Evolutionary conservation across 2,329 filamentous ascomycete genomes (phyloP).

Genomic region (Clonostachys byssicola): DNA sequence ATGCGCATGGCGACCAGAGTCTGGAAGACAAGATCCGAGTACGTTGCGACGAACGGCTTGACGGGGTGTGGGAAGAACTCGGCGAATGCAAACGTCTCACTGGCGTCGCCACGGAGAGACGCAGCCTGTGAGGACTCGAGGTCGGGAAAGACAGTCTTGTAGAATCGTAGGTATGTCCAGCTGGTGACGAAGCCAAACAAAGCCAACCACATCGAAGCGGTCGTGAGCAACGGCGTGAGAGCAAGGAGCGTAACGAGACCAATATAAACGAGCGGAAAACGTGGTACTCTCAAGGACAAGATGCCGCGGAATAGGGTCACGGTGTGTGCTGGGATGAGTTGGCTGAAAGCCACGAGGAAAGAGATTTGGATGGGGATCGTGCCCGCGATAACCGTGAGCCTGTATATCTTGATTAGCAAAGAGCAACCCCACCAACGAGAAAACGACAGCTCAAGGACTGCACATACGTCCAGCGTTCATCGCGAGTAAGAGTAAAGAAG

Average conservation of each 20-base stretch:
- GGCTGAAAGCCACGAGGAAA: conserved; percentile 96
- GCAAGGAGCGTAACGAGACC: conserved; percentile 64
- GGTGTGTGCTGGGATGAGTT: conserved; percentile 94
- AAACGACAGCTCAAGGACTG: background rate
- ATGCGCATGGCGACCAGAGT: conserved; percentile 71
- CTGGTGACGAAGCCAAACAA: conserved; percentile 79
- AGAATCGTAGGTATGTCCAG: conserved; percentile 97
- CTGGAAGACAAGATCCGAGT: conserved; percentile 73
- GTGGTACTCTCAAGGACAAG: conserved; percentile 79
- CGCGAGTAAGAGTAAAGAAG: conserved; percentile 67
- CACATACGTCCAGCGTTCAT: conserved; percentile 65
- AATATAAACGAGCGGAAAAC: conserved; percentile 70
- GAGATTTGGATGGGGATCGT: conserved; percentile 86
- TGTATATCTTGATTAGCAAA: conserved; percentile 23
- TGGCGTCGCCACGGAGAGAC: conserved; percentile 80
- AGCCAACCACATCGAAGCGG: conserved; percentile 75
- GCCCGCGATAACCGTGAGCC: conserved; percentile 78
- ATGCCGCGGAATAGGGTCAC: conserved; percentile 89
- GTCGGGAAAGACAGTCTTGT: conserved; percentile 71
- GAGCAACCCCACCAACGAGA: no score
- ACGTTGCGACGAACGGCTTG: conserved; percentile 70
- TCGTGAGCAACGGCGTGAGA: conserved; percentile 53
- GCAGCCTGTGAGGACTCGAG: conserved; percentile 58
- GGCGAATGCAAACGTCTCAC: conserved; percentile 92
- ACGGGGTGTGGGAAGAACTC: conserved; percentile 88